phyloP scores from a whole-genome alignment of 768 basidiomycete genomes.

The Lactarius indigo region DNA sequence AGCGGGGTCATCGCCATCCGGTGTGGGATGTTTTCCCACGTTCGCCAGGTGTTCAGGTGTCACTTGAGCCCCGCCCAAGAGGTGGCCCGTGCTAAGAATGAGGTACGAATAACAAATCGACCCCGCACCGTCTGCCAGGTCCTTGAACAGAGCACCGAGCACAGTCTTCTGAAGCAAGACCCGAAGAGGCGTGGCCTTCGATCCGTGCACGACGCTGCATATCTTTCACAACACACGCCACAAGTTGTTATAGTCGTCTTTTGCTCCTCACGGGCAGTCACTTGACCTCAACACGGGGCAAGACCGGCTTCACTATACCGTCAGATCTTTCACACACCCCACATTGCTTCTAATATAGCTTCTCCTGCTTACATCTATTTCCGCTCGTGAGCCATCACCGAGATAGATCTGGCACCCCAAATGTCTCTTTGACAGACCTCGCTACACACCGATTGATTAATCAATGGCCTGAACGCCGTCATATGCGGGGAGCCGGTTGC shows the following conservation, averaged over 20 bases:
- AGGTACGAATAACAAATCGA: constrained; percentile 3
- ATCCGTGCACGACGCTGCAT: not conserved
- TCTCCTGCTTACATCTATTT: not conserved
- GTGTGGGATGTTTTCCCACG: constrained; percentile 1
- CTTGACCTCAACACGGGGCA: constrained; percentile 15
- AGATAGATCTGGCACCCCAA: constrained; percentile 16
- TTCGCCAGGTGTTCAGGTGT: not conserved
- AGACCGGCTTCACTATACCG: not conserved
- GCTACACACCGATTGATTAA: constrained; percentile 19
- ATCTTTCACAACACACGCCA: not conserved
- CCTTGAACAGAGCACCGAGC: not conserved
- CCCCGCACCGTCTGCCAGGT: constrained; percentile 11
- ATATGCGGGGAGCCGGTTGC: constrained; percentile 66
- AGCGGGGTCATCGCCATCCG: not conserved
- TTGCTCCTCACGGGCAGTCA: constrained; percentile 11
- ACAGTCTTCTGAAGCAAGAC: not conserved
- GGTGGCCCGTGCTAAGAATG: not conserved
- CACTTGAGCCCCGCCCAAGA: not conserved
- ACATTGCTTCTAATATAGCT: constrained; percentile 5
- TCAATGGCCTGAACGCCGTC: constrained; percentile 88
- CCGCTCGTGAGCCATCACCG: constrained; percentile 3
- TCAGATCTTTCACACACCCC: constrained; percentile 2
- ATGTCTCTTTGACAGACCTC: constrained; percentile 9
- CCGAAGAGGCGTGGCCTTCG: constrained; percentile 1
- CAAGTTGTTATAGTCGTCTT: not conserved